A percentile compares a stretch with the other conserved stretches of the same genome.
Conservation (phyloP, 768 basidiomycete species). For the Boletales sp. region DNA sequence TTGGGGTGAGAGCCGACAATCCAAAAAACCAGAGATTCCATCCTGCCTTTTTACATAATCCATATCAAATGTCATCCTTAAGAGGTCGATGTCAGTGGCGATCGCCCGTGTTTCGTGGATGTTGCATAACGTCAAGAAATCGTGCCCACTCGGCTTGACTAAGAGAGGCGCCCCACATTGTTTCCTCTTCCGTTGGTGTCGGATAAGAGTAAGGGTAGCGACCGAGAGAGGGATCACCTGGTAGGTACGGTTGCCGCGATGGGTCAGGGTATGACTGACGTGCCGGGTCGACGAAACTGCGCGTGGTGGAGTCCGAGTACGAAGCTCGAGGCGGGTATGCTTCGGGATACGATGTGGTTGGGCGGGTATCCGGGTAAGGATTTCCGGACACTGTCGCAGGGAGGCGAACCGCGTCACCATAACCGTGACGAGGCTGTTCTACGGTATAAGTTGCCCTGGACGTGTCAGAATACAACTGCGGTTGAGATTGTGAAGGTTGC, state of each 20-base stretch:
- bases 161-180: slow-evolving; percentile 76
- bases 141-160: slow-evolving; percentile 72
- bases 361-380: slow-evolving; percentile 27
- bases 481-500: slow-evolving; percentile 21
- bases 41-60: slow-evolving; percentile 28
- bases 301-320: slow-evolving; percentile 23
- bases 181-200: slow-evolving; percentile 48
- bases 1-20: slow-evolving; percentile 10
- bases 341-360: slow-evolving; percentile 22
- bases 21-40: slow-evolving; percentile 22
- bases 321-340: slow-evolving; percentile 22
- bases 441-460: slow-evolving; percentile 18
- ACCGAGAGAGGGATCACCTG: slow-evolving; percentile 18
- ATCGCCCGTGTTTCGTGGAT: slow-evolving; percentile 32
- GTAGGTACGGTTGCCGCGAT: slow-evolving; percentile 27
- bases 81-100: slow-evolving; percentile 19
- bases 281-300: slow-evolving; percentile 20
- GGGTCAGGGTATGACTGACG: slow-evolving; percentile 23
- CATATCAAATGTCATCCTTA: slow-evolving; percentile 3
- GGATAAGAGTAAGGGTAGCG: slow-evolving; percentile 40
- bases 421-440: slow-evolving; percentile 21
- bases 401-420: slow-evolving; percentile 19
- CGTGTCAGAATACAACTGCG: slow-evolving; percentile 25
- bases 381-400: slow-evolving; percentile 18
- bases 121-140: slow-evolving; percentile 63